These are phyloP conservation scores for Mycena kentingensis DNA, from an alignment of 768 basidiomycete species.

Conservation along the genomic window DNA sequence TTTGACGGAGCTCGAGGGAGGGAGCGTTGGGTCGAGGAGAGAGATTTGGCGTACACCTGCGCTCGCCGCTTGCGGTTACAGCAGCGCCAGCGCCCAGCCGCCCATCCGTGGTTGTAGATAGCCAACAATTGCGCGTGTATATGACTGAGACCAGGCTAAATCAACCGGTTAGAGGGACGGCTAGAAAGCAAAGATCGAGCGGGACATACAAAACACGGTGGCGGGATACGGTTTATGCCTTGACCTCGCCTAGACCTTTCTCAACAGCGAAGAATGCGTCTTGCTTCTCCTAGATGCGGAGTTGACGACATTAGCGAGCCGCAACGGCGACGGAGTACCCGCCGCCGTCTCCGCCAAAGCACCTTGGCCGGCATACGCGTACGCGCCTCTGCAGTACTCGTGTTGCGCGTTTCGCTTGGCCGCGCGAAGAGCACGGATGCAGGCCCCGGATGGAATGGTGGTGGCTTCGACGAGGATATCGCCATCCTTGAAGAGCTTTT, in stretches of 20 bases:
- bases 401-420: constrained; percentile 99
- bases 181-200: too few relatives aligned
- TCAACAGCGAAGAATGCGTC: constrained; percentile 83
- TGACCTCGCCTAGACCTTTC: constrained; percentile 65
- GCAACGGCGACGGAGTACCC: constrained; percentile 91
- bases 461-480: constrained; percentile 93
- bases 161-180: too few relatives aligned
- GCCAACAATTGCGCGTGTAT: too few relatives aligned
- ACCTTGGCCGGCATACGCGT: constrained; percentile 99
- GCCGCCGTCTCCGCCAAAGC: constrained; percentile 97
- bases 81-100: too few relatives aligned
- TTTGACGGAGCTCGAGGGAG: too few relatives aligned
- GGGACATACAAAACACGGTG: too few relatives aligned
- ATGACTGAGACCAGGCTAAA: too few relatives aligned
- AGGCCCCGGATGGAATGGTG: constrained; percentile 93
- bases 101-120: too few relatives aligned
- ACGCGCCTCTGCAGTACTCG: constrained; percentile 96
- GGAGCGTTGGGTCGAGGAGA: too few relatives aligned
- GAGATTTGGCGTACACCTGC: too few relatives aligned
- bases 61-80: too few relatives aligned
- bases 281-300: constrained; percentile 88
- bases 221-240: constrained; percentile 60
- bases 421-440: constrained; percentile 88
- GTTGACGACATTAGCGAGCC: constrained; percentile 85
- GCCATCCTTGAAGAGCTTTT: constrained; percentile 99